Conservation (phyloP, 2,329 filamentous ascomycete genomes). For the Fusarium dlaminii region DNA sequence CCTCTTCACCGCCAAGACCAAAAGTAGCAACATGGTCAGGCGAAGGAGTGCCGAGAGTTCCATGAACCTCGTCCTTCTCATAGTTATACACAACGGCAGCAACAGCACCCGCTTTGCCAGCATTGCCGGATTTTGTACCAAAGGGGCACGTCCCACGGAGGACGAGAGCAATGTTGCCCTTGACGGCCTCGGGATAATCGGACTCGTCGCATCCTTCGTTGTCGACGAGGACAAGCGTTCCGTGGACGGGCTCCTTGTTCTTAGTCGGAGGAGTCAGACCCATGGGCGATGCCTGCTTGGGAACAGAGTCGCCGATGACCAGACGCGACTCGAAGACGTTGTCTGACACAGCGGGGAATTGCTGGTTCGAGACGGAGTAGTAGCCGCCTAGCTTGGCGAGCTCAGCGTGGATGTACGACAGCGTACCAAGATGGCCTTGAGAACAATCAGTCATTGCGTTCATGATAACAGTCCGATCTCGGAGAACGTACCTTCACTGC, state of each 20-base stretch:
- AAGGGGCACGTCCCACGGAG: slow-evolving; percentile 77
- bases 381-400: slow-evolving; percentile 66
- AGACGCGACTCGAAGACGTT: slow-evolving; percentile 68
- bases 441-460: slow-evolving; percentile 10
- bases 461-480: neutral
- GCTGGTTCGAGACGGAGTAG: slow-evolving; percentile 70
- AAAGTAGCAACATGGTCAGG: slow-evolving; percentile 73
- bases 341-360: slow-evolving; percentile 70
- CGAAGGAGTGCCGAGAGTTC: slow-evolving; percentile 72
- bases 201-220: slow-evolving; percentile 70
- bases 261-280: slow-evolving; percentile 73
- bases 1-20: slow-evolving; percentile 69
- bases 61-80: slow-evolving; percentile 67
- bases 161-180: slow-evolving; percentile 75
- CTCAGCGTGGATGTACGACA: slow-evolving; percentile 69
- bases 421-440: slow-evolving; percentile 69
- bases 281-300: slow-evolving; percentile 64
- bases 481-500: slow-evolving; percentile 63
- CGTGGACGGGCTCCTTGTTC: slow-evolving; percentile 66
- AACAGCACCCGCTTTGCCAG: slow-evolving; percentile 74
- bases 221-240: slow-evolving; percentile 66
- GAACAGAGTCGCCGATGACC: slow-evolving; percentile 62
- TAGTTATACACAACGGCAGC: slow-evolving; percentile 82
- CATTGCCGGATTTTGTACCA: slow-evolving; percentile 73
- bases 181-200: slow-evolving; percentile 69